Evolutionary conservation across 1,284 basidiomycete genomes (phyloP).

Genomic region (Veloporphyrellus conicus): DNA sequence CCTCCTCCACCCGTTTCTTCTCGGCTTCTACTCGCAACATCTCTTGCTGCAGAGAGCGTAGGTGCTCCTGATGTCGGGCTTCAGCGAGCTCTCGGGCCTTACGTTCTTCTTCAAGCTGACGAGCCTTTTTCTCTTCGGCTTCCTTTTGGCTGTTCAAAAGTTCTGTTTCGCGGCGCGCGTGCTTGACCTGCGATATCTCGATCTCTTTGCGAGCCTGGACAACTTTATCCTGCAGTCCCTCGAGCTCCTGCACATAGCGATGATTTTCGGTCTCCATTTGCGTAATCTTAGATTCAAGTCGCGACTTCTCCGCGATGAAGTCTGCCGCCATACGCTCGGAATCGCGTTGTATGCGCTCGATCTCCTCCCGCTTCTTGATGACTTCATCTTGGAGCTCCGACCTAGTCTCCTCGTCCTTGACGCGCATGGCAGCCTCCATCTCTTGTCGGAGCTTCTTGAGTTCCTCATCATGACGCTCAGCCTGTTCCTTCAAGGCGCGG

Average conservation of each 20-base stretch:
- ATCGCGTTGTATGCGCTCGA: conserved; percentile 29
- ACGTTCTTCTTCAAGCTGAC: conserved; percentile 31
- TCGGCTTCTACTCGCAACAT: conserved; percentile 27
- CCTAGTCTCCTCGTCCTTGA: conserved; percentile 39
- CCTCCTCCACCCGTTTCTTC: conserved; percentile 19
- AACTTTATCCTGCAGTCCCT: conserved; percentile 30
- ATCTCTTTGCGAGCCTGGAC: conserved; percentile 27
- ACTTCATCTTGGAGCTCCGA: conserved; percentile 38
- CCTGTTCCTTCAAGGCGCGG: conserved; percentile 36
- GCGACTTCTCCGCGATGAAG: conserved; percentile 33
- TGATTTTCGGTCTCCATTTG: conserved; percentile 29
- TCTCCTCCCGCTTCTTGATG: conserved; percentile 33
- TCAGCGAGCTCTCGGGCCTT: conserved; percentile 28
- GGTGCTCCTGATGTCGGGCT: conserved; percentile 29
- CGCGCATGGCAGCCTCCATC: conserved; percentile 35
- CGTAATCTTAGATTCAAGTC: conserved; percentile 29
- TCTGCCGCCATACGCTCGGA: conserved; percentile 32
- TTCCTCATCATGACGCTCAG: conserved; percentile 35
- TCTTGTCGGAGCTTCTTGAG: conserved; percentile 36
- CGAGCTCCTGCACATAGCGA: conserved; percentile 18
- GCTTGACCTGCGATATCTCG: conserved; percentile 29
- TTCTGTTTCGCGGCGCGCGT: conserved; percentile 28
- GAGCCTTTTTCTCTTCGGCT: conserved; percentile 27
- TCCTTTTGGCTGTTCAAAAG: conserved; percentile 22
- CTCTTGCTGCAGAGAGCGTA: conserved; percentile 26